These are phyloP conservation scores for Gaertneriomyces sp. DNA, from an alignment of 192 early-diverging fungal species.

Conservation along the genomic window DNA sequence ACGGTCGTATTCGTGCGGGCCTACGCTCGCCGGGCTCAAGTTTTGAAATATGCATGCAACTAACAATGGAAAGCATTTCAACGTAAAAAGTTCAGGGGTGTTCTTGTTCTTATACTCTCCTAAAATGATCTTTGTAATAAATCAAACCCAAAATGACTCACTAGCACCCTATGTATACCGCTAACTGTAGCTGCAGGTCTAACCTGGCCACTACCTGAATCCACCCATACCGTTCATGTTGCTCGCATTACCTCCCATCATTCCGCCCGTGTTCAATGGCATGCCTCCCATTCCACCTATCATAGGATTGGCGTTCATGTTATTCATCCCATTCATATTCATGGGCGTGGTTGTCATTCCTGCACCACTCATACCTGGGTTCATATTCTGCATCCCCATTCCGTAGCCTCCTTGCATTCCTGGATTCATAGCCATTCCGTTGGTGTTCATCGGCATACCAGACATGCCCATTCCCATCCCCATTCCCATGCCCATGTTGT, in stretches of 20 bases:
- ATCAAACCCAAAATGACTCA: too few species aligned
- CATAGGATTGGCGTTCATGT: neutral
- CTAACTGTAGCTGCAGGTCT: too few species aligned
- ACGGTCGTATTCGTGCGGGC: too few species aligned
- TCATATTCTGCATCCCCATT: neutral
- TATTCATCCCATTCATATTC: conserved; percentile 5
- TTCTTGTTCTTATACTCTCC: too few species aligned
- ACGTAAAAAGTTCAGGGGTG: too few species aligned
- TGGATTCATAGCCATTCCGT: conserved; percentile 3
- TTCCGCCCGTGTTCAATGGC: neutral
- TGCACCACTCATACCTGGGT: conserved; percentile 4
- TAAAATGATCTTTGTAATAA: too few species aligned
- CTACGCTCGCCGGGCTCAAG: too few species aligned
- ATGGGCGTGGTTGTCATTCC: neutral
- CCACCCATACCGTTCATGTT: neutral
- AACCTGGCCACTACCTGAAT: too few species aligned
- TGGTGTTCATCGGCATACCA: neutral
- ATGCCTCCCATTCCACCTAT: neutral
- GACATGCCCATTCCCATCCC: neutral
- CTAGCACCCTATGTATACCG: too few species aligned
- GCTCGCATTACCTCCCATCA: neutral
- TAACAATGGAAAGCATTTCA: too few species aligned
- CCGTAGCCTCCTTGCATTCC: neutral
- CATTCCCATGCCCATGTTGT: neutral
- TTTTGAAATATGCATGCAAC: too few species aligned